Percentiles rank a stretch among this genome's conserved stretches.
These are phyloP conservation scores for Chloromonas sp. DNA, from an alignment of 163 green algal genomes.

Conservation along the genomic window DNA sequence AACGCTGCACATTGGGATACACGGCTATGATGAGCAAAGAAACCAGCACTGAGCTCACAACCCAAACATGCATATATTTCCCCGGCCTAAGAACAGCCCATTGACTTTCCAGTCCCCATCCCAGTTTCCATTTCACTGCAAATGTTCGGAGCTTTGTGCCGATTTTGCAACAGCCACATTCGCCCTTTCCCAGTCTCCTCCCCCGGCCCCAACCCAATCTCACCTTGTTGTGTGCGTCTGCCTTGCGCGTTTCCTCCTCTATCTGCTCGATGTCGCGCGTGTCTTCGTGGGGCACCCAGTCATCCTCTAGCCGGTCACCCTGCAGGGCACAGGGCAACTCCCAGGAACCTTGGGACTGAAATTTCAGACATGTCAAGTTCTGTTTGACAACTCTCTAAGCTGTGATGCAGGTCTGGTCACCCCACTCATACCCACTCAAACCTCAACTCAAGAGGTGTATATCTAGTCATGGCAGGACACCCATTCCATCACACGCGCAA, in stretches of 20 bases:
- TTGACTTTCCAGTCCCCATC: too few relatives aligned
- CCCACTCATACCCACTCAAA: background rate
- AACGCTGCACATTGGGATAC: too few relatives aligned
- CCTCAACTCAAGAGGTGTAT: too few relatives aligned
- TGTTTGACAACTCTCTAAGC: background rate
- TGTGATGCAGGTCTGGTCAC: background rate
- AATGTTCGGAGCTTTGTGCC: too few relatives aligned
- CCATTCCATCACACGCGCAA: too few relatives aligned
- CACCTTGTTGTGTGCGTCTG: constrained; percentile 26
- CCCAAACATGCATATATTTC: background rate
- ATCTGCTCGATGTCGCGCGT: constrained; percentile 58
- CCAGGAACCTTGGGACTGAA: too few relatives aligned
- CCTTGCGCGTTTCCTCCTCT: constrained; percentile 48
- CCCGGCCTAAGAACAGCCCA: too few relatives aligned
- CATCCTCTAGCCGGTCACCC: constrained; percentile 90
- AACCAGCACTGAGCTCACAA: background rate
- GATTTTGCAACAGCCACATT: too few relatives aligned
- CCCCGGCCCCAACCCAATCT: background rate
- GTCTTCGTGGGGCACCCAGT: constrained; percentile 83
- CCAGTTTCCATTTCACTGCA: too few relatives aligned
- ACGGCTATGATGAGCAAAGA: too few relatives aligned
- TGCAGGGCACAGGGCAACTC: constrained; percentile 16
- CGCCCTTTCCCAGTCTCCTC: too few relatives aligned
- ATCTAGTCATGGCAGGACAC: too few relatives aligned
- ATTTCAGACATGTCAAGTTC: background rate